Base-by-base conservation (phyloP, 129 eudicot species). In the Artemisia tridentata region DNA sequence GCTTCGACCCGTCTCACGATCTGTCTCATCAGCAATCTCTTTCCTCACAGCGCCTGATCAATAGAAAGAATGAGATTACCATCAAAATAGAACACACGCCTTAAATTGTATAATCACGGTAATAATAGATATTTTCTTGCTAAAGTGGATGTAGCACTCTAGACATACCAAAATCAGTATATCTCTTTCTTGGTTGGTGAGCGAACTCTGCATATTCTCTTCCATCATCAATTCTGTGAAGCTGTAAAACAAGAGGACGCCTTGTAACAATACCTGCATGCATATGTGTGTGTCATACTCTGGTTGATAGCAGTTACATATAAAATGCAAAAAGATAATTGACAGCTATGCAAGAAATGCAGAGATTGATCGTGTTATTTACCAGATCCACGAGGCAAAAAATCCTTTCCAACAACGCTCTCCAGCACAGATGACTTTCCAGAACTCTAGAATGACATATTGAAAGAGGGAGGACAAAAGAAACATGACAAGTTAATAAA, bases 361-460 rank as follows among this genome's bases (percentile, higher is more conserved):
- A 16, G 38, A 49, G 16, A 49, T 21, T 23, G 45, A 38, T 7
- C 10, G 11, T 38, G 45, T 66, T 25, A 27, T 6, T 83, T 84
- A 88, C 98, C 98, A 69, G 98, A 88, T 86, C 98, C 98, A 81
- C 98, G 96, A 77, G 98, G 98, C 86, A 92, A 80, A 81, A 92
- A 92, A 75, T 92, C 98, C 79, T 86, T 92, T 48, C 95, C 98
- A 29, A 92, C 98, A 73, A 89, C 80, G 67, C 98, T 92, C 88
- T 92, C 98, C 75, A 92, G 78, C 31, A 92, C 98, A 14, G 98
- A 92, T 34, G 98, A 92, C 79, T 92, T 92, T 48, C 98, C 98
- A 67, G 98, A 92, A 72, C 98, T 90, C 96, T 90, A 83, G 50
- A 77, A 49, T 50, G 19, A 47, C 23, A 68, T 18, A 71, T 60